phyloP scores from a whole-genome alignment of 208 protist species.

The Acanthamoeba healyi region DNA sequence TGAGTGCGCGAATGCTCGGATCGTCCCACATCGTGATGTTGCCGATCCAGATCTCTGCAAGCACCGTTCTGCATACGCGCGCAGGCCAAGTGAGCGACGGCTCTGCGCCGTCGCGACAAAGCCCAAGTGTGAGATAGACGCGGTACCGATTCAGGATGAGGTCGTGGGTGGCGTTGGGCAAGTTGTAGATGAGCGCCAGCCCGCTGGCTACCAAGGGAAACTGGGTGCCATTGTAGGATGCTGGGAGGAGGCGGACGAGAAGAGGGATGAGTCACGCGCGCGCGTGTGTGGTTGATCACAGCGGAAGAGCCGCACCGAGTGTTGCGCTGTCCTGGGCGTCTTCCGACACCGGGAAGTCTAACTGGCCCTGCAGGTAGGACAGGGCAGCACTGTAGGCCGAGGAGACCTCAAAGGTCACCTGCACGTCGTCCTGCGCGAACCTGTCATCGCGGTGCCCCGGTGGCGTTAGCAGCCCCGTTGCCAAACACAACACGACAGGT shows the following conservation, averaged over 20 bases:
- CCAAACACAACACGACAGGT: not conserved
- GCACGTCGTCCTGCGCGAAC: not conserved
- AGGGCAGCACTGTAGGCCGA: not conserved
- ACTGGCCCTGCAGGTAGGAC: not conserved
- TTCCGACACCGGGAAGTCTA: not conserved
- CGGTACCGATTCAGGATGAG: slow-evolving; percentile 7
- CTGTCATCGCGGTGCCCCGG: too few relatives aligned
- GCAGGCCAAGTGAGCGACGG: too few relatives aligned
- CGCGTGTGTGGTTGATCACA: too few relatives aligned
- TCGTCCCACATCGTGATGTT: slow-evolving; percentile 37
- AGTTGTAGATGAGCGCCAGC: not conserved
- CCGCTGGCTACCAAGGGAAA: slow-evolving; percentile 1
- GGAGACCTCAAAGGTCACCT: not conserved
- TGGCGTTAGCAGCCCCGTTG: too few relatives aligned
- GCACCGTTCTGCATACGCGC: not conserved
- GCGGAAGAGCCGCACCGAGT: too few relatives aligned
- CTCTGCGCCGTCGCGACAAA: too few relatives aligned
- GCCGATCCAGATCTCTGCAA: slow-evolving; percentile 6
- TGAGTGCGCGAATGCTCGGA: not conserved
- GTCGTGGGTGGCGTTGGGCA: not conserved
- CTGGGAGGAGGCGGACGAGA: not conserved
- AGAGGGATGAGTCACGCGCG: too few relatives aligned
- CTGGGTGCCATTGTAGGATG: not conserved
- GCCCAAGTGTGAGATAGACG: too few relatives aligned
- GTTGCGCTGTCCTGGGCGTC: too few relatives aligned